Conservation (phyloP, 441 rosid genomes). For the Lepidium campestre region DNA sequence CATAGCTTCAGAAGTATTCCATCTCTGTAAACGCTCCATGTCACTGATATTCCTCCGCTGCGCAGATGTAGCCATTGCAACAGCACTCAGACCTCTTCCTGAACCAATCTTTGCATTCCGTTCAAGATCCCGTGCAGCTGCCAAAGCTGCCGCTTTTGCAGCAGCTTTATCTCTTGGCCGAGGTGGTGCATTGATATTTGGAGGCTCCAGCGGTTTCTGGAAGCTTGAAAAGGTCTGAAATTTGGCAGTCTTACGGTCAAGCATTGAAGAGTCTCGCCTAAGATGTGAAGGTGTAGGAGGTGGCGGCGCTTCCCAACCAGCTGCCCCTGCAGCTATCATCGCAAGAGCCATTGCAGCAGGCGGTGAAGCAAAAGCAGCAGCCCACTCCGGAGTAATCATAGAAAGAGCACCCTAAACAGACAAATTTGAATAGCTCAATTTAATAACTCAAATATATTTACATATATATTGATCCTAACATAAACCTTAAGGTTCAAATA, state of each 20-base stretch:
- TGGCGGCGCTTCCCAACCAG: slow-evolving; percentile 81
- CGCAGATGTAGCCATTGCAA: slow-evolving; percentile 99
- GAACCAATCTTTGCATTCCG: slow-evolving; percentile 98
- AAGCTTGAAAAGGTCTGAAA: slow-evolving; percentile 91
- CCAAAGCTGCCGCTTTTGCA: slow-evolving; percentile 99
- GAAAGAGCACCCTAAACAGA: slow-evolving; percentile 80
- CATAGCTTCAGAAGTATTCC: slow-evolving; percentile 98
- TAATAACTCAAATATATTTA: neutral
- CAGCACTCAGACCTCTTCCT: slow-evolving; percentile 99
- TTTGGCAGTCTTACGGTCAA: slow-evolving; percentile 74
- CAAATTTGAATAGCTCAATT: slow-evolving; percentile 1
- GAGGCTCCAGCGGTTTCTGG: slow-evolving; percentile 71
- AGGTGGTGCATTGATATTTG: slow-evolving; percentile 54
- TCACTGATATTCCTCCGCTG: slow-evolving; percentile 90
- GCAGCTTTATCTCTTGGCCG: slow-evolving; percentile 94
- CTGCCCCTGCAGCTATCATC: slow-evolving; percentile 99
- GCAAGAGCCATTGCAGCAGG: slow-evolving; percentile 99
- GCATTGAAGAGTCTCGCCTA: slow-evolving; percentile 78
- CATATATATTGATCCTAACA: slow-evolving; percentile 1
- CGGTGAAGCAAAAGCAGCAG: slow-evolving; percentile 99
- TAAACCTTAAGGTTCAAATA: neutral
- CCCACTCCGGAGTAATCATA: slow-evolving; percentile 97
- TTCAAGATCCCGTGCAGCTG: slow-evolving; percentile 99
- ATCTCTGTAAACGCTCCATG: slow-evolving; percentile 88
- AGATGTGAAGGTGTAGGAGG: slow-evolving; percentile 58